Percentiles rank a stretch among this genome's conserved stretches.
These are phyloP conservation scores for Boechera stricta DNA, from an alignment of 345 rosid genomes.

Conservation along the genomic window DNA sequence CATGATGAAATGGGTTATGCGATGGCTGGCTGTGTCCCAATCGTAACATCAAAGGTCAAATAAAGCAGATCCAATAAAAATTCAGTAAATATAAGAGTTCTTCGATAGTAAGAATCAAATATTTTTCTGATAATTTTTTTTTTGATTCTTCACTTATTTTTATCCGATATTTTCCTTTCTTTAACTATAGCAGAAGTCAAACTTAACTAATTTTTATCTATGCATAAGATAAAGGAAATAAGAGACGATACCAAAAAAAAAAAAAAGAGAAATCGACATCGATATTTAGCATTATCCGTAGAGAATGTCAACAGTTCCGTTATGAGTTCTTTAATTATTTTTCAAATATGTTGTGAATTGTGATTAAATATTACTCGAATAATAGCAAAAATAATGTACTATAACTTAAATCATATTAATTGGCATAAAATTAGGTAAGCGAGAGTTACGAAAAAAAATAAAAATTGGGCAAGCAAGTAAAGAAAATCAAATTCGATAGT, in stretches of 20 bases:
- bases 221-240: background rate
- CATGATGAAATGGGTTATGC: conserved; percentile 18
- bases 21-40: conserved; percentile 19
- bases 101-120: background rate
- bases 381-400: background rate
- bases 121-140: background rate
- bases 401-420: background rate
- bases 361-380: conserved; percentile 3
- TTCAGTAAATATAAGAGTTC: background rate
- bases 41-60: conserved; percentile 31
- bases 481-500: conserved; percentile 9
- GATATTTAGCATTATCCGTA: background rate
- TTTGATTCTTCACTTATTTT: background rate
- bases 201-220: background rate
- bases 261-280: background rate
- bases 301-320: conserved; percentile 24
- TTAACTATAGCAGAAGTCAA: background rate
- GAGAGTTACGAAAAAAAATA: background rate
- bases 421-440: conserved; percentile 10
- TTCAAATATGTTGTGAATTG: background rate
- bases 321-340: background rate
- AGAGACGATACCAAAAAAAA: too few species aligned
- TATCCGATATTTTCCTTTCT: background rate
- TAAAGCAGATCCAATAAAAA: conserved; percentile 23
- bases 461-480: background rate